A percentile compares a stretch with the other conserved stretches of the same genome.
These are phyloP conservation scores for Fistulifera pelliculosa DNA, from an alignment of 108 stramenopile genomes.

Conservation along the genomic window DNA sequence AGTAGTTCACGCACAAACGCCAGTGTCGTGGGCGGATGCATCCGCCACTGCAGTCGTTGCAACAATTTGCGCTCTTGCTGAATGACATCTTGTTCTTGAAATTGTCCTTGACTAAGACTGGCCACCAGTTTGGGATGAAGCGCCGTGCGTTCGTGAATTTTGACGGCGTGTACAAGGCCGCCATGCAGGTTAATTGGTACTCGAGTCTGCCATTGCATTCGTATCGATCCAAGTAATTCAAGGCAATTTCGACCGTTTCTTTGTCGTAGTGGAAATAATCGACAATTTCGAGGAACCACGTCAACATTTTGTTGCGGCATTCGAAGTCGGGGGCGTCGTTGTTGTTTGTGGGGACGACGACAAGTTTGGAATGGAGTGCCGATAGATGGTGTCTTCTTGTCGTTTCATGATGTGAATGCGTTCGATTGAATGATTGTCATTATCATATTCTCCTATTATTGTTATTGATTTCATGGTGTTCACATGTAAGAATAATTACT, in stretches of 20 bases:
- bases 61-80: conserved; percentile 38
- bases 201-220: conserved; percentile 22
- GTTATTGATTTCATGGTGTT: too few relatives aligned
- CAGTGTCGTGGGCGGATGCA: conserved; percentile 34
- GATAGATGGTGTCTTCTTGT: too few relatives aligned
- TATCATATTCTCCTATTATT: too few relatives aligned
- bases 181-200: conserved; percentile 66
- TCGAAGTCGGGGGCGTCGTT: conserved; percentile 17
- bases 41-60: conserved; percentile 35
- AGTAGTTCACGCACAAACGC: conserved; percentile 14
- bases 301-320: conserved; percentile 42
- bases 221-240: conserved; percentile 58
- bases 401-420: too few relatives aligned
- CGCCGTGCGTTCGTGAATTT: conserved; percentile 51
- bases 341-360: too few relatives aligned
- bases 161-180: conserved; percentile 62
- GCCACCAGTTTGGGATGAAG: conserved; percentile 44
- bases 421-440: too few relatives aligned
- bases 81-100: conserved; percentile 52
- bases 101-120: conserved; percentile 49
- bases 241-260: conserved; percentile 55
- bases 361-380: too few relatives aligned
- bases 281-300: conserved; percentile 56
- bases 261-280: conserved; percentile 47
- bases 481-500: too few relatives aligned